A percentile compares a stretch with the other conserved stretches of the same genome.
Conservation (phyloP, 768 basidiomycete species). For the Panellus pusillus region DNA sequence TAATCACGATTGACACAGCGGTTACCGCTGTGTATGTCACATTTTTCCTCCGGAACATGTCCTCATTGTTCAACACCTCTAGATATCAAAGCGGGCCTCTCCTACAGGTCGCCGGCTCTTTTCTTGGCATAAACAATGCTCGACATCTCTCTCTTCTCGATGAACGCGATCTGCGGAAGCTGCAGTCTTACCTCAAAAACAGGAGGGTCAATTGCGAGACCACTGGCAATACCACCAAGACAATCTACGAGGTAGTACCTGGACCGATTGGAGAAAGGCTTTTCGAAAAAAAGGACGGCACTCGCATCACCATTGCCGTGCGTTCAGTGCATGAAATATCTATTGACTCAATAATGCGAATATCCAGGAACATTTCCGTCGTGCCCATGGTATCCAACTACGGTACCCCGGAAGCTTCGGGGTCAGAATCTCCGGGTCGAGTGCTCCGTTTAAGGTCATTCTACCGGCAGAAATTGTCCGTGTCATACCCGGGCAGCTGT, state of each 20-base stretch:
- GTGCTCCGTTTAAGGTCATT: constrained; percentile 30
- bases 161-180: constrained; percentile 23
- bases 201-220: constrained; percentile 33
- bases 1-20: constrained; percentile 47
- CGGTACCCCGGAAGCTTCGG: constrained; percentile 39
- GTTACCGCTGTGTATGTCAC: constrained; percentile 43
- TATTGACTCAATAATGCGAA: neutral
- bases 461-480: constrained; percentile 53
- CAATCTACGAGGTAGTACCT: constrained; percentile 36
- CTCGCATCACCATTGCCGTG: constrained; percentile 40
- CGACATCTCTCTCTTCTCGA: constrained; percentile 29
- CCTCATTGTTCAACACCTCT: neutral
- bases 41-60: neutral
- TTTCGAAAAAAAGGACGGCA: constrained; percentile 40
- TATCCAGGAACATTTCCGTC: constrained; percentile 42
- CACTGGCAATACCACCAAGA: constrained; percentile 29
- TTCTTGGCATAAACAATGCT: constrained; percentile 25
- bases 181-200: constrained; percentile 41
- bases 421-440: constrained; percentile 31
- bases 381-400: constrained; percentile 34
- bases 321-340: constrained; percentile 1
- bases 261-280: constrained; percentile 35
- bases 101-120: constrained; percentile 32
- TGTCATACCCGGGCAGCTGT: constrained; percentile 49
- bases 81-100: constrained; percentile 34